Conservation (phyloP, 139 green algal species). For the Yamagishiella unicocca region DNA sequence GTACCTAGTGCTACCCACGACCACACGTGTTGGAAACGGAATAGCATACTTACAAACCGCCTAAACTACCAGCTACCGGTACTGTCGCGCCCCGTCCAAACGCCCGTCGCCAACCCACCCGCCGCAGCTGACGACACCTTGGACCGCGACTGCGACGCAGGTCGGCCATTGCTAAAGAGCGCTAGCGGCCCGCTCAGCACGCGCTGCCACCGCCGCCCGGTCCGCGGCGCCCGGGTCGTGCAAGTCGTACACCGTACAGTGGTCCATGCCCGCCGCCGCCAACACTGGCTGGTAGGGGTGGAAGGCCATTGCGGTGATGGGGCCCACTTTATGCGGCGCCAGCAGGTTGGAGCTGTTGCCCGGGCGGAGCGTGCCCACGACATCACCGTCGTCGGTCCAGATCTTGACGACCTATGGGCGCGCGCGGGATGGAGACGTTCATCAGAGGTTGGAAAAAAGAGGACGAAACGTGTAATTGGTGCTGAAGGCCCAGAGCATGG, state of each 20-base stretch:
- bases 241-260: constrained; percentile 73
- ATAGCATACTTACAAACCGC: no score
- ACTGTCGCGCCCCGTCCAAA: no score
- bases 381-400: constrained; percentile 71
- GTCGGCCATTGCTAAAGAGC: no score
- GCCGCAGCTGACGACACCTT: no score
- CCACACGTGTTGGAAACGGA: no score
- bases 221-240: constrained; percentile 49
- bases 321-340: constrained; percentile 59
- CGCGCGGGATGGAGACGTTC: background rate
- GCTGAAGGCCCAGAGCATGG: background rate
- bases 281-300: constrained; percentile 88
- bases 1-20: no score
- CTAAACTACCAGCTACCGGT: no score
- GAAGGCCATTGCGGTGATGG: constrained; percentile 86
- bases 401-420: constrained; percentile 84
- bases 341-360: constrained; percentile 12
- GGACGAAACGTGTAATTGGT: no score
- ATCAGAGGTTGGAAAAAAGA: background rate
- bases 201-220: background rate
- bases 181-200: background rate
- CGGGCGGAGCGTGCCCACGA: constrained; percentile 61
- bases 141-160: no score
- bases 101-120: no score
- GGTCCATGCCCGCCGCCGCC: constrained; percentile 76